A percentile compares a stretch with the other conserved stretches of the same genome.
Conservation (phyloP, 2,329 filamentous ascomycete genomes). For the Aspergillus unguis region DNA sequence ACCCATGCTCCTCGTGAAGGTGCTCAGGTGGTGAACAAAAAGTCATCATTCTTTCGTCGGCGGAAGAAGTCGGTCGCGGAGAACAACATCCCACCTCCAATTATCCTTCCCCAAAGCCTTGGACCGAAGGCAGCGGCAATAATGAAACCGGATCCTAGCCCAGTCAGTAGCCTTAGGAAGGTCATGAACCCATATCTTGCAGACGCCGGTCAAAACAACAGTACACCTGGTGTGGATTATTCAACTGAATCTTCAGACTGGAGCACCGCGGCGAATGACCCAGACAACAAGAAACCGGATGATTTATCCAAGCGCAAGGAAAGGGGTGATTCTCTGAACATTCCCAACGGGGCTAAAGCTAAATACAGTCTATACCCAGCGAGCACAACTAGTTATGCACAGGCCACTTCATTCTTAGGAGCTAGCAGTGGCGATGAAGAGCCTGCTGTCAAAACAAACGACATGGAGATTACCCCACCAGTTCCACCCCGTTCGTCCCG, state of each 20-base stretch:
- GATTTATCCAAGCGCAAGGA: conserved; percentile 20
- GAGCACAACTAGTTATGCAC: conserved; percentile 18
- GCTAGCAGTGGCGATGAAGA: conserved; percentile 37
- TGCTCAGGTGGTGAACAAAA: conserved; percentile 72
- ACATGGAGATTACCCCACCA: conserved; percentile 19
- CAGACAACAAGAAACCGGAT: conserved; percentile 19
- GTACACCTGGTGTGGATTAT: conserved; percentile 17
- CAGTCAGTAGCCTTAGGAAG: conserved; percentile 75
- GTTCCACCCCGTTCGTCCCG: conserved; percentile 12
- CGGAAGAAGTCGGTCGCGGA: conserved; percentile 87
- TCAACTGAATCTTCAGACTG: conserved; percentile 24
- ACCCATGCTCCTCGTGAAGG: conserved; percentile 31
- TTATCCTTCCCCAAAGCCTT: conserved; percentile 45
- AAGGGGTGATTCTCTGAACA: conserved; percentile 25
- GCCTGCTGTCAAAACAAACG: conserved; percentile 18
- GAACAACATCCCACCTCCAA: conserved; percentile 55
- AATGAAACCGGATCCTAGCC: conserved; percentile 49
- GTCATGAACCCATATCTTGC: conserved; percentile 81
- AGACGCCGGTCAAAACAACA: conserved; percentile 20
- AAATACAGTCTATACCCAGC: conserved; percentile 30
- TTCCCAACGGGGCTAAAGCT: conserved; percentile 22
- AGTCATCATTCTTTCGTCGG: conserved; percentile 89
- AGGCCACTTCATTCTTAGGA: conserved; percentile 33
- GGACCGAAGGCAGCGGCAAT: conserved; percentile 35
- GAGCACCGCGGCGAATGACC: conserved; percentile 16